Evolutionary conservation across 2,329 filamentous ascomycete genomes (phyloP).

Genomic region (Neofusicoccum kwambonambiense): DNA sequence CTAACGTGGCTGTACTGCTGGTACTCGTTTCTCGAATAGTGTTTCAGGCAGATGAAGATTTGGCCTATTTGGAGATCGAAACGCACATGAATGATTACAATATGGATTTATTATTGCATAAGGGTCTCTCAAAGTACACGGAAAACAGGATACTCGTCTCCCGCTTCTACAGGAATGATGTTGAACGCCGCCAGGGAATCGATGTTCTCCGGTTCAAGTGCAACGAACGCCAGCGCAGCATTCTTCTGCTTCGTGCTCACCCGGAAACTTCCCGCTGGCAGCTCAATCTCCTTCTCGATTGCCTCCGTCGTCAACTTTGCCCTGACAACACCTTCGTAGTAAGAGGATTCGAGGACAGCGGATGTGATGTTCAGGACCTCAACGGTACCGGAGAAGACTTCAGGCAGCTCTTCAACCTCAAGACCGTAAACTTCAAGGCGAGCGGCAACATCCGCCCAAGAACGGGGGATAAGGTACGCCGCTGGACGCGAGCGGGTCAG

Average conservation of each 20-base stretch:
- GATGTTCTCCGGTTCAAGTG: conserved; percentile 39
- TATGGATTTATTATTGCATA: too few species aligned
- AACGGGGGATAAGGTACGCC: conserved; percentile 37
- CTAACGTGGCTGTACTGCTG: too few species aligned
- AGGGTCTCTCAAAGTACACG: background rate
- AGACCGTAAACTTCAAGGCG: conserved; percentile 35
- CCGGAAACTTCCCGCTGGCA: conserved; percentile 35
- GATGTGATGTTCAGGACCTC: conserved; percentile 37
- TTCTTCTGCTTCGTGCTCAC: conserved; percentile 38
- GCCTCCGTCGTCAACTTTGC: conserved; percentile 33
- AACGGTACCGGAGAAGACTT: conserved; percentile 31
- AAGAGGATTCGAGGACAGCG: conserved; percentile 27
- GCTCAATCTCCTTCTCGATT: conserved; percentile 25
- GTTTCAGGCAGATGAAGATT: too few species aligned
- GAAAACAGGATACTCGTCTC: conserved; percentile 36
- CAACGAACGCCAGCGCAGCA: conserved; percentile 36
- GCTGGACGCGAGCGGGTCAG: conserved; percentile 33
- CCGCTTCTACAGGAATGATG: conserved; percentile 36
- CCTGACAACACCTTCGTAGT: conserved; percentile 36
- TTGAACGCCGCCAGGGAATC: conserved; percentile 39
- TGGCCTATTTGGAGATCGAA: too few species aligned
- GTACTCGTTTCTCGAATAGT: too few species aligned
- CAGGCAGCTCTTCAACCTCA: conserved; percentile 29
- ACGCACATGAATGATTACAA: too few species aligned
- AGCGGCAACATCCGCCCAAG: conserved; percentile 35